These are phyloP conservation scores for Zea mays DNA, from an alignment of 176 grass and related monocot genomes.

Conservation along the genomic window DNA sequence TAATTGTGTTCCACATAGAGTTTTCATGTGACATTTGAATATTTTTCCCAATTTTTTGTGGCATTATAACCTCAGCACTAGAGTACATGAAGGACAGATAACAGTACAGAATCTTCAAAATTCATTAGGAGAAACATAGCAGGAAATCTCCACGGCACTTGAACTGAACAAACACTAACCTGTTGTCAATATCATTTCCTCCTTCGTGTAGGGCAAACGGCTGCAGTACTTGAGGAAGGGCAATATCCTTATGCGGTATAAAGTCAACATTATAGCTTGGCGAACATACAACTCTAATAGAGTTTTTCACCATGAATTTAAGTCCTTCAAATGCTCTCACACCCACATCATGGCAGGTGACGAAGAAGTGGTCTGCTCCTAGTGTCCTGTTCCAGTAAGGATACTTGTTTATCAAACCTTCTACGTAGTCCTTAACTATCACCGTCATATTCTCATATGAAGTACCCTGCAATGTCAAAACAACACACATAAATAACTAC, in stretches of 20 bases:
- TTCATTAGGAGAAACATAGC: background rate
- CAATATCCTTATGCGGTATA: conserved; percentile 84
- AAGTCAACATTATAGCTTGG: conserved; percentile 89
- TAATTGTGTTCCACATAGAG: background rate
- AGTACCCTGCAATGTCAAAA: conserved; percentile 69
- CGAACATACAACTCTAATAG: conserved; percentile 89
- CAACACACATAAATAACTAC: conserved; percentile 32
- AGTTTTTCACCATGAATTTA: conserved; percentile 74
- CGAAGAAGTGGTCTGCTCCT: conserved; percentile 88
- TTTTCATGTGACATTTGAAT: background rate
- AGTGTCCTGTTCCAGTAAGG: conserved; percentile 95
- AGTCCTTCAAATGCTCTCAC: conserved; percentile 95
- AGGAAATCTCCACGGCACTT: background rate
- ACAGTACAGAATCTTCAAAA: background rate
- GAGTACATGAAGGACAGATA: background rate
- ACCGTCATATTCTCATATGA: conserved; percentile 94
- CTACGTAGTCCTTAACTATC: conserved; percentile 78
- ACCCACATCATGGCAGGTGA: conserved; percentile 96
- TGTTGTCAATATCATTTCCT: conserved; percentile 91
- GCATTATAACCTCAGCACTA: conserved; percentile 3
- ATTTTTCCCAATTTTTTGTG: background rate
- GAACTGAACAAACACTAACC: conserved; percentile 39
- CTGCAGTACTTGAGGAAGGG: conserved; percentile 95
- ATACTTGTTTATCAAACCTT: conserved; percentile 85
- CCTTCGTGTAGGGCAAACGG: conserved; percentile 91